phyloP scores from a whole-genome alignment of 176 grass and related monocot genomes.

The Carex myosuroides region DNA sequence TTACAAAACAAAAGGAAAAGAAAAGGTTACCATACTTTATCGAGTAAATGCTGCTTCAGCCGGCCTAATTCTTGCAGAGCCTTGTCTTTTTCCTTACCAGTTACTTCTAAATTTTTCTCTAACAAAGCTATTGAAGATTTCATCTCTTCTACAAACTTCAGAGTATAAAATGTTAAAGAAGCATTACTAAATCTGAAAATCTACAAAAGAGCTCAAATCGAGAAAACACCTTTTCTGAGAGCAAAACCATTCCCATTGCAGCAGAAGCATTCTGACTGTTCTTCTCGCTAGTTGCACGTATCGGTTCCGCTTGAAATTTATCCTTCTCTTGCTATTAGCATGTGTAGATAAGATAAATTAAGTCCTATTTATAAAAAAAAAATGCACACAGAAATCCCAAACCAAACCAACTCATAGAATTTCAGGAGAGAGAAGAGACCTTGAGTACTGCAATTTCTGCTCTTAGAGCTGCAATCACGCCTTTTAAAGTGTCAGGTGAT shows the following conservation, averaged over 20 bases:
- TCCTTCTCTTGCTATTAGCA: slow-evolving; percentile 52
- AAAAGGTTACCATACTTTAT: slow-evolving; percentile 48
- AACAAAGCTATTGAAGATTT: slow-evolving; percentile 31
- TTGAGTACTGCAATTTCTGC: slow-evolving; percentile 74
- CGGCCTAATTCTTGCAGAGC: slow-evolving; percentile 77
- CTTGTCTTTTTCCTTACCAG: slow-evolving; percentile 55
- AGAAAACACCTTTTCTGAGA: slow-evolving; percentile 12
- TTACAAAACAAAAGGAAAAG: background rate
- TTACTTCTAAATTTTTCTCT: slow-evolving; percentile 46
- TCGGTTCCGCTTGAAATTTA: slow-evolving; percentile 46
- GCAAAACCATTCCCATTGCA: background rate
- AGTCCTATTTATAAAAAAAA: background rate
- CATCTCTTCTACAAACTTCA: slow-evolving; percentile 77
- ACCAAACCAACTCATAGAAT: background rate
- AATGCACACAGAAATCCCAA: slow-evolving; percentile 6
- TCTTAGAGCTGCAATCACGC: slow-evolving; percentile 45
- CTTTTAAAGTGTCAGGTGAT: slow-evolving; percentile 49
- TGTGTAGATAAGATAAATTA: background rate
- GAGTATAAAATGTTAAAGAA: slow-evolving; percentile 25
- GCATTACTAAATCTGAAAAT: background rate
- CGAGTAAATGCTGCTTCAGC: slow-evolving; percentile 87
- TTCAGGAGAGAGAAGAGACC: slow-evolving; percentile 40
- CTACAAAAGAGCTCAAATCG: background rate
- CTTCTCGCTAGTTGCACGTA: slow-evolving; percentile 35
- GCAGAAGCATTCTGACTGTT: slow-evolving; percentile 24